A percentile compares a stretch with the other conserved stretches of the same genome.
These are phyloP conservation scores for Monilinia fructigena DNA, from an alignment of 2,329 filamentous ascomycete genomes.

Conservation along the genomic window DNA sequence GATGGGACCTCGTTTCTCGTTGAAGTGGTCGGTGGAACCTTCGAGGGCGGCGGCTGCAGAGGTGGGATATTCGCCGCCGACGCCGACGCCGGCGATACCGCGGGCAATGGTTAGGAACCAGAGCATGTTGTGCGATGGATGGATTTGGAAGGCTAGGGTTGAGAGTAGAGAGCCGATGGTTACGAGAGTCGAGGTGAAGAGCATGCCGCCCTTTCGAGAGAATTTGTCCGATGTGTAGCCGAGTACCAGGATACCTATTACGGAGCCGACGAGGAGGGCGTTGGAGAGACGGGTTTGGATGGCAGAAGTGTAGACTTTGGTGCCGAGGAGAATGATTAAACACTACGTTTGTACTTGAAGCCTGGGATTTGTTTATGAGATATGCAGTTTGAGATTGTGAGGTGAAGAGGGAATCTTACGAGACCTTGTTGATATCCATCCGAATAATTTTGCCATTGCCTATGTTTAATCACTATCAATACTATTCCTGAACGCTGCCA, in stretches of 20 bases:
- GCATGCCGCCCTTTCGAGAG: slow-evolving; percentile 40
- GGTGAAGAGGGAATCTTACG: not conserved
- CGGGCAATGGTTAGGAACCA: slow-evolving; percentile 43
- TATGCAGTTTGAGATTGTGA: not conserved
- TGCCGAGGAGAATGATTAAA: slow-evolving; percentile 38
- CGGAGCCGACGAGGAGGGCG: slow-evolving; percentile 39
- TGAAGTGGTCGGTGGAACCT: slow-evolving; percentile 38
- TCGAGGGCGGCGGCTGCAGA: slow-evolving; percentile 43
- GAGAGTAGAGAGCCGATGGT: slow-evolving; percentile 37
- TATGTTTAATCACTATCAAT: not conserved
- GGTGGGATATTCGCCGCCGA: slow-evolving; percentile 43
- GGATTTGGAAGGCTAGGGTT: slow-evolving; percentile 37
- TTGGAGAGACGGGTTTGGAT: slow-evolving; percentile 41
- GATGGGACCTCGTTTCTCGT: not conserved
- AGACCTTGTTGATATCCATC: slow-evolving; percentile 22
- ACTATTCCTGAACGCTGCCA: not conserved
- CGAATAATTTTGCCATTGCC: slow-evolving; percentile 21
- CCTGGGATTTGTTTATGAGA: slow-evolving; percentile 16
- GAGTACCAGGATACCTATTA: slow-evolving; percentile 41
- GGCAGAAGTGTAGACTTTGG: slow-evolving; percentile 36
- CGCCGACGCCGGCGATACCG: slow-evolving; percentile 43
- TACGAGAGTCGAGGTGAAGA: slow-evolving; percentile 39
- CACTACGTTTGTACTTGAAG: slow-evolving; percentile 40
- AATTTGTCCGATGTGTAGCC: slow-evolving; percentile 40
- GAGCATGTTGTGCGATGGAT: slow-evolving; percentile 38